Percentiles rank a stretch among this genome's conserved stretches.
Evolutionary conservation across 805 yeast species (phyloP).

Genomic region (Wickerhamomyces kurtzmanii): DNA sequence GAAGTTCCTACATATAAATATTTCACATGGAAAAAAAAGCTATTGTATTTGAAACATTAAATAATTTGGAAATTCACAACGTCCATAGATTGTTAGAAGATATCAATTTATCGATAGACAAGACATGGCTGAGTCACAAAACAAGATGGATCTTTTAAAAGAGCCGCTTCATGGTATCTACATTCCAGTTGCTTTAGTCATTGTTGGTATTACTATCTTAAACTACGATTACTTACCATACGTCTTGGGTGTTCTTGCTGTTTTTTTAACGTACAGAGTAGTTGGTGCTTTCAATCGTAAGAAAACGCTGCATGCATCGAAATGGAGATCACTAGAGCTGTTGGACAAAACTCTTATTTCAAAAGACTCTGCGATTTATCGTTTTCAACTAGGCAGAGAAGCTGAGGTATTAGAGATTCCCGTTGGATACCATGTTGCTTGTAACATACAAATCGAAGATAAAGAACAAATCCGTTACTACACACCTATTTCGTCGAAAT

Average conservation of each 20-base stretch:
- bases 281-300: conserved; percentile 27
- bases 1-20: no score
- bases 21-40: no score
- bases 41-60: no score
- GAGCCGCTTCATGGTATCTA: conserved; percentile 70
- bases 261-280: conserved; percentile 26
- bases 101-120: no score
- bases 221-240: conserved; percentile 40
- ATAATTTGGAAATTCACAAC: no score
- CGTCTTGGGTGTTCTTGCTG: conserved; percentile 25
- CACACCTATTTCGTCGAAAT: conserved; percentile 65
- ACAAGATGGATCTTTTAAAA: conserved; percentile 45
- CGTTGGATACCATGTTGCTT: conserved; percentile 68
- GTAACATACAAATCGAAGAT: conserved; percentile 29
- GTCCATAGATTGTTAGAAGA: no score
- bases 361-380: conserved; percentile 60
- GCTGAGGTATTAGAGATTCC: conserved; percentile 58
- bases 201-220: conserved; percentile 50
- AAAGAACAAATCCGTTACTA: conserved; percentile 45
- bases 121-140: no score
- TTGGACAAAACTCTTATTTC: conserved; percentile 67
- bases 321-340: conserved; percentile 60
- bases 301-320: conserved; percentile 34
- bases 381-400: conserved; percentile 55
- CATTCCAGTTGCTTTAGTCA: conserved; percentile 54